Conservation (phyloP, 2,329 filamentous ascomycete species). For the Colletotrichum neosansevieriae region DNA sequence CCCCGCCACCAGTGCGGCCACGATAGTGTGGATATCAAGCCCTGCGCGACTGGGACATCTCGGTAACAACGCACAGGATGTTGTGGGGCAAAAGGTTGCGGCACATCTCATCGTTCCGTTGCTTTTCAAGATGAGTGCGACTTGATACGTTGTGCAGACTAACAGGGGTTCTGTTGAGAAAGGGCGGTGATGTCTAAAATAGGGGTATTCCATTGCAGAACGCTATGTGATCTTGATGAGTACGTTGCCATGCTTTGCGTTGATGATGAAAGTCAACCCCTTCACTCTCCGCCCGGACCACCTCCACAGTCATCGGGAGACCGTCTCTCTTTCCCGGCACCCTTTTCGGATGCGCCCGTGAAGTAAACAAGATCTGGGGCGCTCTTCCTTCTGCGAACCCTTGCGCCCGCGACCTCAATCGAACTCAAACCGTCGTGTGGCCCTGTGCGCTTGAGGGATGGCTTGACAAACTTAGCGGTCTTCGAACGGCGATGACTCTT, state of each 20-base stretch:
- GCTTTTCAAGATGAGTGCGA: background rate
- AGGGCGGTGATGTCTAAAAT: background rate
- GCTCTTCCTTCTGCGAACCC: background rate
- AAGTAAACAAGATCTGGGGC: no score
- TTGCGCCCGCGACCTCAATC: background rate
- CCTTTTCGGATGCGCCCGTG: no score
- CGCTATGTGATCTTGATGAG: background rate
- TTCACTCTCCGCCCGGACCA: no score
- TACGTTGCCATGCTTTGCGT: background rate
- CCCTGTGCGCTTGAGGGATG: background rate
- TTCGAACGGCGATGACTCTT: background rate
- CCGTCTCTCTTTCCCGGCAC: no score
- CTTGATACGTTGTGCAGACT: background rate
- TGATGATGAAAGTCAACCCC: background rate
- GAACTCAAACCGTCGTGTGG: background rate
- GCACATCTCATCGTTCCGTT: no score
- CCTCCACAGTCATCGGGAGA: no score
- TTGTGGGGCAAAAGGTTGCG: no score
- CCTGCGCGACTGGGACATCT: background rate
- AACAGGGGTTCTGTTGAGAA: background rate
- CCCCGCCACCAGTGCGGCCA: background rate
- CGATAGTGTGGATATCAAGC: conserved; percentile 1
- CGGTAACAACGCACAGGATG: no score
- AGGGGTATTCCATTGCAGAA: conserved; percentile 3
- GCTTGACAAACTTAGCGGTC: conserved; percentile 3